Conservation (phyloP, 2,329 filamentous ascomycete genomes). For the Mycosphaerella sp. region DNA sequence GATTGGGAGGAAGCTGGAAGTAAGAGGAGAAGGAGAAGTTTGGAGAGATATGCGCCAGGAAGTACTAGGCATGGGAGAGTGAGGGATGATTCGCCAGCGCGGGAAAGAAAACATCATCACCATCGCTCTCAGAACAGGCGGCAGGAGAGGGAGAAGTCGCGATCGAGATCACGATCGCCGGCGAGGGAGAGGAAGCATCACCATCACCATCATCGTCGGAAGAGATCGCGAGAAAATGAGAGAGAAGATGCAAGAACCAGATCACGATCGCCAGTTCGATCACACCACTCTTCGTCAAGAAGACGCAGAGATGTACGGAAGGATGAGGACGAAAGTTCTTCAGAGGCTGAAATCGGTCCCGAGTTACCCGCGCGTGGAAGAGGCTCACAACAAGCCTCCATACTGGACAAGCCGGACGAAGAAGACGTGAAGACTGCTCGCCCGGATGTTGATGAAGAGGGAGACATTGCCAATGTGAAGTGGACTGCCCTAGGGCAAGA, state of each 20-base stretch:
- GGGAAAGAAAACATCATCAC: constrained; percentile 1
- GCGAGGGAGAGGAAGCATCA: constrained; percentile 40
- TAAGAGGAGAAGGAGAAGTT: neutral
- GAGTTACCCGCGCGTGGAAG: neutral
- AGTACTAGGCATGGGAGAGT: constrained; percentile 6
- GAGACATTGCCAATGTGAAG: constrained; percentile 46
- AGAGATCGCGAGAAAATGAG: neutral
- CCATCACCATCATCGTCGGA: neutral
- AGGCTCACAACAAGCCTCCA: constrained; percentile 34
- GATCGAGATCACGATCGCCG: constrained; percentile 58
- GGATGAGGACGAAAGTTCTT: constrained; percentile 45
- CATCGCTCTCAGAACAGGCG: neutral
- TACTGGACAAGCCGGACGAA: constrained; percentile 60
- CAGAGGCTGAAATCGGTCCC: constrained; percentile 53
- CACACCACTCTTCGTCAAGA: neutral
- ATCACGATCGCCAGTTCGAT: neutral
- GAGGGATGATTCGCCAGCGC: constrained; percentile 3
- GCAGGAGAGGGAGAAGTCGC: neutral
- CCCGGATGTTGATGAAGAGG: constrained; percentile 54
- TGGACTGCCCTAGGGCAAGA: constrained; percentile 45
- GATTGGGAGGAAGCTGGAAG: neutral
- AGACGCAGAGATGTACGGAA: neutral
- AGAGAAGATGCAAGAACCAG: neutral
- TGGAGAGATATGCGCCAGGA: constrained; percentile 5
- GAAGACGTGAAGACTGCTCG: constrained; percentile 59